A percentile compares a stretch with the other conserved stretches of the same genome.
Conservation (phyloP, 495 filamentous ascomycete genomes). For the Entonaema liquescens region DNA sequence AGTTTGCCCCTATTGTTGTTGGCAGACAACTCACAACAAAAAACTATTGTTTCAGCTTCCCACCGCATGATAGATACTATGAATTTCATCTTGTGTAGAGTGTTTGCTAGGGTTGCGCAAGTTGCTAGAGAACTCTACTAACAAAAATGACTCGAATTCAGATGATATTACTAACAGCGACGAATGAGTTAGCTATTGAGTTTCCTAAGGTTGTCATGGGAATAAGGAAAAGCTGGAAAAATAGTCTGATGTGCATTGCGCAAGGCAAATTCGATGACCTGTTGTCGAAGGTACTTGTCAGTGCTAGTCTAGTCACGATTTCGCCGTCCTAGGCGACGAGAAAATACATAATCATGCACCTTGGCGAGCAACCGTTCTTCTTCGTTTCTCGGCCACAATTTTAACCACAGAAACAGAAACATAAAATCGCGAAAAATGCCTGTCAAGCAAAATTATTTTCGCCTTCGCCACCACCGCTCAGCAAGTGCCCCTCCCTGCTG, state of each 20-base stretch:
- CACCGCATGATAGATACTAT: background rate
- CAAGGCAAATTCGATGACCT: background rate
- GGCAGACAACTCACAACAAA: background rate
- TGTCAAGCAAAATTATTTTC: no score
- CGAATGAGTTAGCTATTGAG: background rate
- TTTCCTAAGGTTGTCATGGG: background rate
- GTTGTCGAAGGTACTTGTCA: background rate
- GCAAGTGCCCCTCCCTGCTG: background rate
- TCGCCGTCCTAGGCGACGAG: background rate
- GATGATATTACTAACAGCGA: background rate
- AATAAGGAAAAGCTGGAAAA: background rate
- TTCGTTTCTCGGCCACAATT: background rate
- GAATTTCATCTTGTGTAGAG: background rate
- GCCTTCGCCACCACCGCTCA: background rate
- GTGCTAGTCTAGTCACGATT: background rate
- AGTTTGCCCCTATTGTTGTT: background rate
- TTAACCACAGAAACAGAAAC: background rate
- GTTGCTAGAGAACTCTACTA: background rate
- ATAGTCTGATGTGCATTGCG: background rate
- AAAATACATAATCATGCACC: background rate
- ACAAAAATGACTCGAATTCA: background rate
- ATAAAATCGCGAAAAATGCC: background rate
- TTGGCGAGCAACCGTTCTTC: background rate
- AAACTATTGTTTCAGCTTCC: background rate
- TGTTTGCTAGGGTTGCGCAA: slow-evolving; percentile 13